Base-by-base conservation (phyloP, 495 filamentous ascomycete genomes). In the Antarctomyces pellizariae region DNA sequence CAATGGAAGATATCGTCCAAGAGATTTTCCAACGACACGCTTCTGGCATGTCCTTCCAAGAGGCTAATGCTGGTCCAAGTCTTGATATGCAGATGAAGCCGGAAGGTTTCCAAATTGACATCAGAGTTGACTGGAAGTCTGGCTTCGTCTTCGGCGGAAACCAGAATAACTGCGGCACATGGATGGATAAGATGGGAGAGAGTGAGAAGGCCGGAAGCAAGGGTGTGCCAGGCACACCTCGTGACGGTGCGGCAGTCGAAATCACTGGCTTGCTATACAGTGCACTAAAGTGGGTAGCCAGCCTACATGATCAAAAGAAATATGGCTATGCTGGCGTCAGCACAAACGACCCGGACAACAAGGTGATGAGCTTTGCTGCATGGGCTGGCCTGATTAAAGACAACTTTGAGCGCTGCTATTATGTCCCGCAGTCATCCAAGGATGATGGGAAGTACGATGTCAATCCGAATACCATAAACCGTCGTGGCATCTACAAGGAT, bases 181-280 rank as follows among this genome's bases (percentile, higher is more conserved):
- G 89, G 89, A 90, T 92, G 74, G 89, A 99, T 53, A 99, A 99
- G 60, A 99, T 95, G 86, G 89, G 89, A n/a, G 89, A 99, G 48
- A 90, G 78, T 31, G 64, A 75, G 30, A 76, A 69, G 31, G 89
- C 89, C 13, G 71, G 75, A 19, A 89, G 67, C 40, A 95, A 92
- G 54, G 89, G 89, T 28, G 53, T 86, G n/a, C 89, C 89, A 0
- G 89, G 82, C 2, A 95, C 89, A 14, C 89, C 89, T 18, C 66
- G 89, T 41, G 89, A 99, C 50, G 89, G 89, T 12, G 80, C 89
- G 12, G 75, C 89, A 6, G 63, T 95, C 34, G 89, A 99, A 47
- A 93, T 95, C 41, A 92, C 67, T 2, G 89, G 89, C 19, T 58
- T 95, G 22, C 53, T 83, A 10, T 95, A 90, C 52, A 92, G 82